Base-by-base conservation (phyloP, 495 filamentous ascomycete species). In the Aspergillus hancockii region DNA sequence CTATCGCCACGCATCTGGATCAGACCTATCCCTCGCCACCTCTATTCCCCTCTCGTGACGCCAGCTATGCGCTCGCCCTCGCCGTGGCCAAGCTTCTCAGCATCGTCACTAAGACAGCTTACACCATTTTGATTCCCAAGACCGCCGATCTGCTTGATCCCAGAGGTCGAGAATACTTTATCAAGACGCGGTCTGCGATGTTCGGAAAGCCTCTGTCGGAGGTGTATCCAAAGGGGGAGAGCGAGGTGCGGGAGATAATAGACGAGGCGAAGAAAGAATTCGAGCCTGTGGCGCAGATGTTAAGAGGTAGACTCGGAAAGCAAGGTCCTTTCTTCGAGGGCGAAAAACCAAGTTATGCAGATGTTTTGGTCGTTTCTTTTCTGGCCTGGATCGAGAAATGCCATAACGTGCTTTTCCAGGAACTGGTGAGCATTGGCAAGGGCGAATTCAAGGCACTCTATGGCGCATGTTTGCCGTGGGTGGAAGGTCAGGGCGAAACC, bases 1-100 rank as follows among this genome's bases (percentile, higher is more conserved):
- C 75, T 1, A 77, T 78, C 43, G 64, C 74, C 40, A 19, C 63
- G 8, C 72, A 77, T 47, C 64, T 77, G 4, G 74, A 79, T 55
- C 69, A 68, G 28, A 32, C 62, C 0, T 75, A 68, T 58, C 72
- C 75, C 2, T 66, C 64, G 1, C 66, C 38, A 0, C 58, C 72
- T 9, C 57, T 76, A 19, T 67, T 64, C 52, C 67, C 64, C 4
- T 67, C 64, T 3, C 55, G 54, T 9, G 43, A 64, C 21, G 64
- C 67, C 30, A 67, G 64, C 49, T 65, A 64, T 25, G 64, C 62
- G 14, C 60, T 67, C 8, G 36, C 60, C 7, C 60, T 67, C 25
- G 62, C 58, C 3, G 58, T 65, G 7, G 36, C 51, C n/a, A 63
- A 58, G 47, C 53, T 67, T n/a, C 40, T 64, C 45, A 40, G 18